Percentiles rank a stretch among this genome's conserved stretches.
These are phyloP conservation scores for Hypoxylon perforatum DNA, from an alignment of 495 filamentous ascomycete genomes.

Conservation along the genomic window DNA sequence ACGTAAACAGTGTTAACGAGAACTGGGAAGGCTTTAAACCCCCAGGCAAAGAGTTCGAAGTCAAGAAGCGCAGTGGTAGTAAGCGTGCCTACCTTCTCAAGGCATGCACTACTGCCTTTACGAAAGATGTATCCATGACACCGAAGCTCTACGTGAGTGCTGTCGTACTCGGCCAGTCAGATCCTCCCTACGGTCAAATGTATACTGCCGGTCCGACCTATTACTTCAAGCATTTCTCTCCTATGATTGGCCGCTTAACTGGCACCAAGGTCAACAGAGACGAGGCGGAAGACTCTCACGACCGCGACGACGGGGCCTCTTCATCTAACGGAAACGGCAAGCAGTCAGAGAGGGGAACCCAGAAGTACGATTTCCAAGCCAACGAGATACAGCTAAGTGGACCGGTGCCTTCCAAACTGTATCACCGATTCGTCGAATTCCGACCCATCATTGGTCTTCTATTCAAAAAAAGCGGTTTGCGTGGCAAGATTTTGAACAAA, in stretches of 20 bases:
- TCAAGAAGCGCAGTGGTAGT: conserved; percentile 86
- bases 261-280: conserved; percentile 74
- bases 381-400: conserved; percentile 90
- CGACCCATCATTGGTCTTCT: conserved; percentile 88
- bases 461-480: conserved; percentile 80
- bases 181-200: conserved; percentile 76
- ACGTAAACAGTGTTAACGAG: conserved; percentile 66
- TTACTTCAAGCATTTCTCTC: conserved; percentile 88
- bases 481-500: conserved; percentile 81
- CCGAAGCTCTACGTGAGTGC: conserved; percentile 73
- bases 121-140: conserved; percentile 64
- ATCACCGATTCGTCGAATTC: conserved; percentile 93
- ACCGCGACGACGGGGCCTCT: conserved; percentile 36
- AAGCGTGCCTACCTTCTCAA: conserved; percentile 83
- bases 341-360: conserved; percentile 60
- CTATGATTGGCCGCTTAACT: conserved; percentile 84
- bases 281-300: conserved; percentile 50
- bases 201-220: conserved; percentile 81
- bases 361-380: conserved; percentile 90
- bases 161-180: conserved; percentile 78
- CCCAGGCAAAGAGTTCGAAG: conserved; percentile 66
- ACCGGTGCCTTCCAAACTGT: conserved; percentile 79
- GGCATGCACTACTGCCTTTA: conserved; percentile 65
- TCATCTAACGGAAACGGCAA: conserved; percentile 35
- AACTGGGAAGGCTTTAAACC: conserved; percentile 75